Evolutionary conservation across 164 flowering plant species (phyloP).

Genomic region (Cinnamomum micranthum): DNA sequence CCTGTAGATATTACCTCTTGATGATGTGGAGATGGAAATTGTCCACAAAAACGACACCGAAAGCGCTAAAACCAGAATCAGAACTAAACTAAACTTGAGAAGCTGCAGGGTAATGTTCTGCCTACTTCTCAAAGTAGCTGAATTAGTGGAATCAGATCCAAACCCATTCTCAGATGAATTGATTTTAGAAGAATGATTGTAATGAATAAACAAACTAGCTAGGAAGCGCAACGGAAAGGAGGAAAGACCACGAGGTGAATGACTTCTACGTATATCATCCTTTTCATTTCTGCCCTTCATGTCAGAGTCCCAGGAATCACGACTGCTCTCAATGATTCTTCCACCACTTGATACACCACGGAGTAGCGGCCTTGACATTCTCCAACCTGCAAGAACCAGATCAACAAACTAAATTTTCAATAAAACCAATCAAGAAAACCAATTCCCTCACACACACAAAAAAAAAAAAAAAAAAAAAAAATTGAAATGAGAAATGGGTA

Average conservation of each 20-base stretch:
- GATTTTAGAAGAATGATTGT: constrained; percentile 43
- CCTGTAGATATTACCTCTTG: constrained; percentile 55
- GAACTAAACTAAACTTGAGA: constrained; percentile 57
- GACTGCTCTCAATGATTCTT: constrained; percentile 36
- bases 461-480: too few species aligned
- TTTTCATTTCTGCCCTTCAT: constrained; percentile 62
- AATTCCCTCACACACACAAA: neutral
- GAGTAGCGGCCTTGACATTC: constrained; percentile 76
- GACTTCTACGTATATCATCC: constrained; percentile 26
- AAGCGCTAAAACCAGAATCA: constrained; percentile 69
- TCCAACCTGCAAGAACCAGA: constrained; percentile 19
- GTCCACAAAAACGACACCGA: constrained; percentile 93
- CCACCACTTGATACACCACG: constrained; percentile 40
- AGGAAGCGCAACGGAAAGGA: constrained; percentile 40
- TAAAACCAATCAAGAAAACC: neutral
- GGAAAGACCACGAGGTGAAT: constrained; percentile 34
- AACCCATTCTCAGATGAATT: constrained; percentile 52
- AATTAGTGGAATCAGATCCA: constrained; percentile 46
- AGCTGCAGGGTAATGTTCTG: constrained; percentile 47
- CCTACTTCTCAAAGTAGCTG: constrained; percentile 48
- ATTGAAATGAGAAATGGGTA: neutral
- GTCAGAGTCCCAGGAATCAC: constrained; percentile 59
- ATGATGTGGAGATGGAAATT: constrained; percentile 54
- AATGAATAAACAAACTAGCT: constrained; percentile 34
- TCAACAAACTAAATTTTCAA: neutral